Base-by-base conservation (phyloP, 1,284 basidiomycete species). In the Sanghuangporus weigelae region DNA sequence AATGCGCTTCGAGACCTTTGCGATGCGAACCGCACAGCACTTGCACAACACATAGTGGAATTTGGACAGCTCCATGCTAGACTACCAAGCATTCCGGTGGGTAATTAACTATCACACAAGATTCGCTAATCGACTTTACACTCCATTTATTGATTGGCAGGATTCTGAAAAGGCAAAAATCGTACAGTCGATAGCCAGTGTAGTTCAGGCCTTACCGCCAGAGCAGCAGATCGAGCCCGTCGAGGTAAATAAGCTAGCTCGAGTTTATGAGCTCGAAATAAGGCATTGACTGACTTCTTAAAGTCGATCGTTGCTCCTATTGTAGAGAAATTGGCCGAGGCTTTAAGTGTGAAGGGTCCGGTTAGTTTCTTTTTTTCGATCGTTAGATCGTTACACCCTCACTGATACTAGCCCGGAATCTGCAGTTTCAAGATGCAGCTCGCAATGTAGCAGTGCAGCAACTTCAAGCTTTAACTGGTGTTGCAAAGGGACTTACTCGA, bases 131-230 rank as follows among this genome's bases (percentile, higher is more conserved):
- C 67, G 40, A 62, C 51, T 7, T 26, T 59, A 51, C 31, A 21
- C 11, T 38, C 12, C 40, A 59, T 5, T 3, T 57, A 5, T 53
- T 39, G 46, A 5, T 11, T 12, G 35, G 31, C 58, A 93, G 88
- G 90, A 93, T 66, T 88, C 89, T 26, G 93, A 96, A 75, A 92
- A 91, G 74, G 84, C 86, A 67, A 96, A 95, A 74, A 91, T 96
- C 0, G 78, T 96, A 57, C 91, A 96, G 72, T 92, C 89, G 0
- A 95, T 96, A 63, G 87, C 92, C 1, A 95, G 92, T 65, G 92
- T 96, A 1, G 91, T 96, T 51, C 92, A 96, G 70, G 94, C 93
- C 0, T 73, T 96, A 57, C 86, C 89, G 0, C 86, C 92, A 0
- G 76, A 78, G 21, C 87, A 93, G 58, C 90, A 85, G 60, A 86